Conservation (phyloP, 2,329 filamentous ascomycete genomes). For the Arachnomyces sp. region DNA sequence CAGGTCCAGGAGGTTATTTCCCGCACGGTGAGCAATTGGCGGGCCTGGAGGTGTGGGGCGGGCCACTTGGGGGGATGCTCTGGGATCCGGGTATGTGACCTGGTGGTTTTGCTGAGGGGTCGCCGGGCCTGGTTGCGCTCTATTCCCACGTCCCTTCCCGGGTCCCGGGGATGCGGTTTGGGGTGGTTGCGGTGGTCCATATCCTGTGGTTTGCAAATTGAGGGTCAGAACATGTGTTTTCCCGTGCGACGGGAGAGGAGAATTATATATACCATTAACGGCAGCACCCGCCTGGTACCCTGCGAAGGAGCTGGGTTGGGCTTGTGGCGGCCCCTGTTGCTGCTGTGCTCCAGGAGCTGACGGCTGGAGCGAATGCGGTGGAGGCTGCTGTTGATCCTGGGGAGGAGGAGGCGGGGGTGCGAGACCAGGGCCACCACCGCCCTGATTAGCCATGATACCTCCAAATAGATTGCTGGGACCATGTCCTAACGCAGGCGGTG, state of each 20-base stretch:
- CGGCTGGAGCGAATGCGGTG: slow-evolving; percentile 53
- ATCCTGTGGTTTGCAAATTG: slow-evolving; percentile 44
- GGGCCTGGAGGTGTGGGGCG: slow-evolving; percentile 66
- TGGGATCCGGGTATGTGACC: slow-evolving; percentile 74
- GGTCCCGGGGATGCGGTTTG: slow-evolving; percentile 82
- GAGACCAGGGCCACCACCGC: slow-evolving; percentile 75
- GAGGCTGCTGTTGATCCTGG: slow-evolving; percentile 54
- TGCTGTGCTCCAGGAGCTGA: slow-evolving; percentile 46
- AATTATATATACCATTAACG: slow-evolving; percentile 50
- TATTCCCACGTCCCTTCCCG: slow-evolving; percentile 62
- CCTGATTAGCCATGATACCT: slow-evolving; percentile 88
- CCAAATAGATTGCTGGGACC: slow-evolving; percentile 87
- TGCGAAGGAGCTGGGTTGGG: slow-evolving; percentile 63
- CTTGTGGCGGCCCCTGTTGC: slow-evolving; percentile 59
- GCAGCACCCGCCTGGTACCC: slow-evolving; percentile 57
- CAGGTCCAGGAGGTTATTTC: slow-evolving; percentile 73
- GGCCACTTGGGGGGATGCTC: slow-evolving; percentile 77
- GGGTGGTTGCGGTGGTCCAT: slow-evolving; percentile 74
- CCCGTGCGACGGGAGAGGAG: slow-evolving; percentile 5
- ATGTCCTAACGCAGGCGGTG: slow-evolving; percentile 77
- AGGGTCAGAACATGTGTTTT: slow-evolving; percentile 38
- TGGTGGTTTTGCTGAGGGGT: slow-evolving; percentile 89
- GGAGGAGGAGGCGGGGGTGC: slow-evolving; percentile 66
- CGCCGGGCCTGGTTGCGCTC: slow-evolving; percentile 59
- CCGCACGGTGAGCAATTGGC: slow-evolving; percentile 45